Conservation (phyloP, 148 eudicot species). For the Fagopyrum homotropicum region DNA sequence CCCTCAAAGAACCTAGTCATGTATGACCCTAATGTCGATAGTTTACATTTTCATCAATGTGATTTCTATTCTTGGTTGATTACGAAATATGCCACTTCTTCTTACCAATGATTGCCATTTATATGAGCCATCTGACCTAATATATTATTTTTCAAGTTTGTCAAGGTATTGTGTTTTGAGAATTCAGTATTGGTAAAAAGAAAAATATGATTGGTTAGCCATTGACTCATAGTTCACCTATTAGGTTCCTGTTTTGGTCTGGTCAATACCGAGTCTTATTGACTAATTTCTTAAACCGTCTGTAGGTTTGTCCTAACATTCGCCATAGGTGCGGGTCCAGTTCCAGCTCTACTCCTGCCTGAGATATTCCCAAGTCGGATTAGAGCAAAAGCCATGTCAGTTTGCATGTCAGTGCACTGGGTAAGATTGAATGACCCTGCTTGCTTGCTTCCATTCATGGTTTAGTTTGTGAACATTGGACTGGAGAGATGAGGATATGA, state of each 20-base stretch:
- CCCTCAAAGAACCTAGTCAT: too few species aligned
- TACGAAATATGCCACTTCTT: neutral
- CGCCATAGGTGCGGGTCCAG: slow-evolving; percentile 96
- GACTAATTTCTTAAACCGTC: neutral
- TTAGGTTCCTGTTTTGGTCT: neutral
- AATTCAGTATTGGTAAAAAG: neutral
- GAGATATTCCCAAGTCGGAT: slow-evolving; percentile 84
- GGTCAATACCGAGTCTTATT: neutral
- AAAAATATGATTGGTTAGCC: neutral
- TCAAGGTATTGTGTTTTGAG: neutral
- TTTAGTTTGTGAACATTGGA: neutral
- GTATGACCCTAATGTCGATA: too few species aligned
- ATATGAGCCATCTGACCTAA: neutral
- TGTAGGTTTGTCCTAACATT: slow-evolving; percentile 87
- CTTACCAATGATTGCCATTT: neutral
- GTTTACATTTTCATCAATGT: neutral
- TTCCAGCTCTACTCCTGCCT: slow-evolving; percentile 81
- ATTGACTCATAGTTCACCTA: neutral
- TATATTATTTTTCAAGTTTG: neutral
- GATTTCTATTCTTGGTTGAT: too few species aligned
- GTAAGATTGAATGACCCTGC: slow-evolving; percentile 26
- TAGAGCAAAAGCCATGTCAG: slow-evolving; percentile 96
- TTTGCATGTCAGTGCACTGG: slow-evolving; percentile 97
- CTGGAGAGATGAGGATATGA: neutral
- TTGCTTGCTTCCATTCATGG: neutral